Evolutionary conservation across 805 yeast genomes (phyloP).

Genomic region (Lipomyces chichibuensis): DNA sequence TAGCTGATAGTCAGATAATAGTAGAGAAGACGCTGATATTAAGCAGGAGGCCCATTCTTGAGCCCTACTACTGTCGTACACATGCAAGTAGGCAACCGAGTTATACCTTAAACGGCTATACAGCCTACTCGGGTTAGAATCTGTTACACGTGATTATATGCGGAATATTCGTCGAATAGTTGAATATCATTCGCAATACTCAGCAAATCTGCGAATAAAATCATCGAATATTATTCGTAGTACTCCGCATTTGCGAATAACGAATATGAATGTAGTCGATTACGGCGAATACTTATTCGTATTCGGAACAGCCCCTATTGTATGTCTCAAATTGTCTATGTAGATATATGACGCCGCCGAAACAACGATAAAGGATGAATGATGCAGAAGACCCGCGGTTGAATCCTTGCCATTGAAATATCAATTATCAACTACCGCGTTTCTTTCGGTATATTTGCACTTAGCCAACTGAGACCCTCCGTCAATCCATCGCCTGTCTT

Average conservation of each 20-base stretch:
- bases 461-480: conserved; percentile 97
- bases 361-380: neutral
- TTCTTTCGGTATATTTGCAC: conserved; percentile 79
- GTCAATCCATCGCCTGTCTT: conserved; percentile 98
- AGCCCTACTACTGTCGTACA: conserved; percentile 1
- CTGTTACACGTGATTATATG: neutral
- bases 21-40: neutral
- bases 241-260: conserved; percentile 3
- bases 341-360: too few species aligned
- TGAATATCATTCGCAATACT: conserved; percentile 4
- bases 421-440: neutral
- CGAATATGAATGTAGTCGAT: neutral
- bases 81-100: neutral
- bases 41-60: neutral
- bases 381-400: neutral
- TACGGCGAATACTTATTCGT: too few species aligned
- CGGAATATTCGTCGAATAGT: neutral
- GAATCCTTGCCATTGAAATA: neutral
- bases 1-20: neutral
- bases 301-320: neutral
- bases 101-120: neutral
- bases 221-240: conserved; percentile 1
- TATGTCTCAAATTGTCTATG: too few species aligned
- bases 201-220: neutral
- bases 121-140: conserved; percentile 2